Percentiles rank a stretch among this genome's conserved stretches.
phyloP scores from a whole-genome alignment of 176 grass and related monocot genomes.

The Pontederia crassipes region DNA sequence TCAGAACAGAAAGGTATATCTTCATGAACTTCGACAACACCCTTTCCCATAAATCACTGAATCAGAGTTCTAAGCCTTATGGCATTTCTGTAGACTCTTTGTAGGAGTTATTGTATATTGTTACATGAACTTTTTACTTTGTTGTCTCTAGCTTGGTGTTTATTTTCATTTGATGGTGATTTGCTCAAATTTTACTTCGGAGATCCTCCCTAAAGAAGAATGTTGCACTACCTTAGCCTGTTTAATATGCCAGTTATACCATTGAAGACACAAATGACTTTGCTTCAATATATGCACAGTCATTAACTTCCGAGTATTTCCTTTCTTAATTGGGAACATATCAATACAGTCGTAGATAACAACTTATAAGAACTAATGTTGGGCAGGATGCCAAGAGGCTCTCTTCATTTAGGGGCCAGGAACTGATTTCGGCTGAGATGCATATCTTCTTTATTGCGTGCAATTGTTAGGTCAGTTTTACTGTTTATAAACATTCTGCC shows the following conservation, averaged over 20 bases:
- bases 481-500: constrained; percentile 56
- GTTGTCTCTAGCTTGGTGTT: background rate
- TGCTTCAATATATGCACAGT: constrained; percentile 21
- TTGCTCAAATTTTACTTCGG: constrained; percentile 7
- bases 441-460: constrained; percentile 70
- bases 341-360: constrained; percentile 33
- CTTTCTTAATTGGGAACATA: constrained; percentile 58
- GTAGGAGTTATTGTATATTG: background rate
- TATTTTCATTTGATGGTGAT: background rate
- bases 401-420: constrained; percentile 50
- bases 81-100: background rate
- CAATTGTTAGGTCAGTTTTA: constrained; percentile 78
- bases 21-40: background rate
- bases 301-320: constrained; percentile 30
- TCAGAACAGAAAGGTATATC: constrained; percentile 49
- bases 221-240: constrained; percentile 9
- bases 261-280: constrained; percentile 31
- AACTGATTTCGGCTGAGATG: constrained; percentile 73
- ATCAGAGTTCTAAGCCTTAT: constrained; percentile 4
- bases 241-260: constrained; percentile 34
- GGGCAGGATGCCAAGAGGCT: constrained; percentile 82
- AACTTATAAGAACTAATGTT: constrained; percentile 87
- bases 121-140: background rate
- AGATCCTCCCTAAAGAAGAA: constrained; percentile 3
- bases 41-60: background rate